phyloP scores from a whole-genome alignment of 331 rosid species.

The Arachis monticola region DNA sequence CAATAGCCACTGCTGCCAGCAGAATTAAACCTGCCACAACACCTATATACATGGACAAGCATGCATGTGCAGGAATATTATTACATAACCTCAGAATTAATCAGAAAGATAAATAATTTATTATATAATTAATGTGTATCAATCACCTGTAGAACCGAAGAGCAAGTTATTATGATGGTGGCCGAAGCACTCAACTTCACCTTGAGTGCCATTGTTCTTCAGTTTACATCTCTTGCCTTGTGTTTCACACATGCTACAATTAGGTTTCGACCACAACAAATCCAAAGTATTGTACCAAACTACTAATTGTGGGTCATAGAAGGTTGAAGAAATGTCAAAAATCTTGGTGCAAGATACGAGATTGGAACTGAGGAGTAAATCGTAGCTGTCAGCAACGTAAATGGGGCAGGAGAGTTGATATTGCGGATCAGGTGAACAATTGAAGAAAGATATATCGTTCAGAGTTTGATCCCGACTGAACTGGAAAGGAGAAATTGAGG shows the following conservation, averaged over 20 bases:
- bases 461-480: accelerated
- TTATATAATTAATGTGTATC: background rate
- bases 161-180: background rate
- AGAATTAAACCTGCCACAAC: slow-evolving; percentile 21
- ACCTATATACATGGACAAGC: background rate
- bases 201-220: slow-evolving; percentile 16
- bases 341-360: slow-evolving; percentile 38
- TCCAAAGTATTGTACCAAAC: accelerated
- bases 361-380: background rate
- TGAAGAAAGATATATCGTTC: background rate
- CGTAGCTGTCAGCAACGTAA: background rate
- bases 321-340: background rate
- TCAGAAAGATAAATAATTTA: background rate
- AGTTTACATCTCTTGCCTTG: slow-evolving; percentile 26
- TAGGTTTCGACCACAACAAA: background rate
- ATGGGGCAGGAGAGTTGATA: slow-evolving; percentile 33
- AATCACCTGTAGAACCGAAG: background rate
- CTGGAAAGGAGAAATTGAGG: slow-evolving; percentile 27
- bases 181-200: slow-evolving; percentile 18
- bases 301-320: accelerated
- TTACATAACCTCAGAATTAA: background rate
- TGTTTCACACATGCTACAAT: background rate
- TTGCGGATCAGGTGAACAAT: slow-evolving; percentile 15
- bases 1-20: background rate
- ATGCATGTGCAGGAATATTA: background rate